phyloP scores from a whole-genome alignment of 352 stramenopile genomes.

The Phytophthora colocasiae region DNA sequence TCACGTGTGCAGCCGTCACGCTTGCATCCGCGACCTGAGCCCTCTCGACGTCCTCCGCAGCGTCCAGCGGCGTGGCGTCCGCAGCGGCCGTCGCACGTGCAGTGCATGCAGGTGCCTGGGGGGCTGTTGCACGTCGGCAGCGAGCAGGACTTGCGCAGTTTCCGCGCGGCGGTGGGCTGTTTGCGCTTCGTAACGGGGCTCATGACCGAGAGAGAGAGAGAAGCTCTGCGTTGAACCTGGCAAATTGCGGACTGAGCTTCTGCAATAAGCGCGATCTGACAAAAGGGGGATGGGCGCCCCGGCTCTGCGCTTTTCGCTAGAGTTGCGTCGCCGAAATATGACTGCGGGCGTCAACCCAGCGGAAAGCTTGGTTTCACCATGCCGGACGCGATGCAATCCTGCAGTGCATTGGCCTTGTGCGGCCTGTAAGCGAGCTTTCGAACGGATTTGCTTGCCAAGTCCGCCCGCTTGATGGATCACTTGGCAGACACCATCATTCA shows the following conservation, averaged over 20 bases:
- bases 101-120: constrained; percentile 80
- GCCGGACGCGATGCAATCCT: neutral
- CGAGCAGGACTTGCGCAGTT: constrained; percentile 78
- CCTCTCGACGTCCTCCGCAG: constrained; percentile 70
- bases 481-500: constrained; percentile 9
- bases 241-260: constrained; percentile 30
- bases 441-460: constrained; percentile 17
- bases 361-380: constrained; percentile 11
- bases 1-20: constrained; percentile 63
- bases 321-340: constrained; percentile 39
- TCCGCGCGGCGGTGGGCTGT: constrained; percentile 35
- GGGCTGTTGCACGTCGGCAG: constrained; percentile 62
- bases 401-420: neutral
- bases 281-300: constrained; percentile 2
- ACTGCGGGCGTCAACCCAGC: constrained; percentile 17
- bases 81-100: constrained; percentile 80
- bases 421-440: constrained; percentile 14
- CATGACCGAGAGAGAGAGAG: neutral
- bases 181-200: constrained; percentile 19
- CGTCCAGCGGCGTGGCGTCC: constrained; percentile 58
- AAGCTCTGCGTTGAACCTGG: constrained; percentile 3
- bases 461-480: constrained; percentile 20
- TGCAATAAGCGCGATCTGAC: neutral
- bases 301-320: constrained; percentile 22
- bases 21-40: constrained; percentile 73